Evolutionary conservation across 371 early-diverging fungal genomes (phyloP).

Genomic region (Syncephalis plumigaleata): DNA sequence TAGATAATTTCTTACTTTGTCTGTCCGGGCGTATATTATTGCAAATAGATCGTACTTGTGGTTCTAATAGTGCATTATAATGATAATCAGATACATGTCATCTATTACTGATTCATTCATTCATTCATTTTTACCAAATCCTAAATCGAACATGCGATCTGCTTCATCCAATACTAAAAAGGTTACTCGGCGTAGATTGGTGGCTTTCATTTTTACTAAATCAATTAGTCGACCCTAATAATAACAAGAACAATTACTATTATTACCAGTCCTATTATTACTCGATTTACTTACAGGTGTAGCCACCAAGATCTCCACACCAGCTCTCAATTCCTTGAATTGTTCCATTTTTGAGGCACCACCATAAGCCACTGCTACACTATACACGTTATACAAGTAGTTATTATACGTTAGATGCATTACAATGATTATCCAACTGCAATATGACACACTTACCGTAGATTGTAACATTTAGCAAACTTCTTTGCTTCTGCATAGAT

Average conservation of each 20-base stretch:
- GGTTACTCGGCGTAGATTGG: conserved; percentile 77
- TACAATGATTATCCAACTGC: conserved; percentile 2
- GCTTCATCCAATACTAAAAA: conserved; percentile 93
- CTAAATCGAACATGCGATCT: conserved; percentile 91
- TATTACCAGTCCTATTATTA: conserved; percentile 20
- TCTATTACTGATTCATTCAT: conserved; percentile 20
- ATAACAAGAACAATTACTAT: too few species aligned
- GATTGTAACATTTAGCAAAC: conserved; percentile 53
- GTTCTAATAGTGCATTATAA: conserved; percentile 40
- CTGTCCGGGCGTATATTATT: conserved; percentile 69
- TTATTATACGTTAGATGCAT: background rate
- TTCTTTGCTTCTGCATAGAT: conserved; percentile 67
- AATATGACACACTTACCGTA: conserved; percentile 15
- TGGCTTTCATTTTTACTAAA: conserved; percentile 73
- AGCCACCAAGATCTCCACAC: conserved; percentile 79
- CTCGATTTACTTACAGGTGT: conserved; percentile 52
- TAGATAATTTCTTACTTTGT: conserved; percentile 27
- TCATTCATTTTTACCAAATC: conserved; percentile 59
- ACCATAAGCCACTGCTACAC: conserved; percentile 69
- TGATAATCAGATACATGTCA: background rate
- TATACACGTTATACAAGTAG: conserved; percentile 4
- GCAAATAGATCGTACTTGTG: conserved; percentile 89
- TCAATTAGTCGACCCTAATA: conserved; percentile 81
- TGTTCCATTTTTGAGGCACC: conserved; percentile 83
- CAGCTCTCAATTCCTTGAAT: conserved; percentile 63